phyloP scores from a whole-genome alignment of 2,329 filamentous ascomycete species.

The Xylariomycetidae sp. region DNA sequence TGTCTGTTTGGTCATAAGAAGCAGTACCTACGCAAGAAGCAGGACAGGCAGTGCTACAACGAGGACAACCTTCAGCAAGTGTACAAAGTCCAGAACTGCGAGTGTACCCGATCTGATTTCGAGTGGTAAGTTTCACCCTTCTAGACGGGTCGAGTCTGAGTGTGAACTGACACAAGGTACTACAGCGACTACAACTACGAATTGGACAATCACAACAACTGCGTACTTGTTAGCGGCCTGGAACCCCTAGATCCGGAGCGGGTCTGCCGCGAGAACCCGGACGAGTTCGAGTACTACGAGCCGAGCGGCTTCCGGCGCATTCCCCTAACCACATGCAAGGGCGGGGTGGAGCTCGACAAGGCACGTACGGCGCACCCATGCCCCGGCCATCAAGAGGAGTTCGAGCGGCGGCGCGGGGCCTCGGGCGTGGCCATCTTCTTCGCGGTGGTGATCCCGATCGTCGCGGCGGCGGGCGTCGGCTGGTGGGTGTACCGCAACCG shows the following conservation, averaged over 20 bases:
- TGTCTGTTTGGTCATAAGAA: slow-evolving; percentile 91
- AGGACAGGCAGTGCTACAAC: slow-evolving; percentile 75
- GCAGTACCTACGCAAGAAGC: slow-evolving; percentile 85
- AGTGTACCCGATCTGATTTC: slow-evolving; percentile 78
- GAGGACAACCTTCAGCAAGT: slow-evolving; percentile 64
- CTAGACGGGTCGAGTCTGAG: slow-evolving; percentile 10
- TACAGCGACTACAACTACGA: slow-evolving; percentile 89
- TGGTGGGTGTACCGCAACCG: slow-evolving; percentile 84
- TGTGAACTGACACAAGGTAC: no score
- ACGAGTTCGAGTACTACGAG: slow-evolving; percentile 72
- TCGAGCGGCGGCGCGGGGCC: slow-evolving; percentile 61
- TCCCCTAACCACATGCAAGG: slow-evolving; percentile 79
- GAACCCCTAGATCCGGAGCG: slow-evolving; percentile 46
- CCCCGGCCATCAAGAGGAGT: slow-evolving; percentile 76
- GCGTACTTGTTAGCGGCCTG: slow-evolving; percentile 69
- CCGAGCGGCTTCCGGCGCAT: slow-evolving; percentile 85
- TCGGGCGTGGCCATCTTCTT: slow-evolving; percentile 77
- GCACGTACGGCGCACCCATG: slow-evolving; percentile 58
- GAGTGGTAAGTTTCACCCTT: slow-evolving; percentile 65
- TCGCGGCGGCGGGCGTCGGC: slow-evolving; percentile 63
- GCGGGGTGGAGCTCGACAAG: slow-evolving; percentile 70
- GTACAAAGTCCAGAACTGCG: slow-evolving; percentile 71
- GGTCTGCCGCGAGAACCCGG: slow-evolving; percentile 55
- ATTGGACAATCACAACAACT: slow-evolving; percentile 68
- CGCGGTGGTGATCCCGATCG: slow-evolving; percentile 71